Evolutionary conservation across 1,139 yeast genomes (phyloP).

Genomic region (Blastobotrys proliferans): DNA sequence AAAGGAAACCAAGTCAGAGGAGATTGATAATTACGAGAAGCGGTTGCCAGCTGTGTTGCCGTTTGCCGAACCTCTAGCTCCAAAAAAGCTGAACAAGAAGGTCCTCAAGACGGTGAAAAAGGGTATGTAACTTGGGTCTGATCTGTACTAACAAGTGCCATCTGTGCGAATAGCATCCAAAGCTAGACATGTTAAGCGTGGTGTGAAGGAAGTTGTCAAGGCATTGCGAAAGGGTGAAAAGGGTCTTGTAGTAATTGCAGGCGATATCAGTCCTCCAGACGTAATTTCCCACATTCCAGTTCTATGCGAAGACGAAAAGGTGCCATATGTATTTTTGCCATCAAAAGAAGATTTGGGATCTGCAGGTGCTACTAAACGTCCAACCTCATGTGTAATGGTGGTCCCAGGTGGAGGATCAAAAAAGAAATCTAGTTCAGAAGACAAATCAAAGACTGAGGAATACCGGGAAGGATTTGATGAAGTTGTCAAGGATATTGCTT

Average conservation of each 20-base stretch:
- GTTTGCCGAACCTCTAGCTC: constrained; percentile 92
- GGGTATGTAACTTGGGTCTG: constrained; percentile 29
- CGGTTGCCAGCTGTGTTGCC: constrained; percentile 87
- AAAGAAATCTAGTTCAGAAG: constrained; percentile 60
- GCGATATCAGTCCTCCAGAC: constrained; percentile 96
- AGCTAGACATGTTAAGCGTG: constrained; percentile 97
- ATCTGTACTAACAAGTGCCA: background rate
- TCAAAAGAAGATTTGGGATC: constrained; percentile 97
- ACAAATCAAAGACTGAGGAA: constrained; percentile 66
- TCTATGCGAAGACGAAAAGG: constrained; percentile 87
- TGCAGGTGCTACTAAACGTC: constrained; percentile 99
- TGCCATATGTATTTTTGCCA: constrained; percentile 90
- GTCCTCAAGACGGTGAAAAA: constrained; percentile 92
- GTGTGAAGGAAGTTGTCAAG: constrained; percentile 98
- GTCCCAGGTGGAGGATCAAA: constrained; percentile 95
- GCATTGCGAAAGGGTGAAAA: constrained; percentile 97
- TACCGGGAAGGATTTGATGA: constrained; percentile 93
- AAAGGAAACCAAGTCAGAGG: constrained; percentile 26
- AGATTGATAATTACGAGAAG: constrained; percentile 82
- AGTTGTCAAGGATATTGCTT: constrained; percentile 77
- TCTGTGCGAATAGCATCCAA: constrained; percentile 58
- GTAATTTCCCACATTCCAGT: constrained; percentile 97
- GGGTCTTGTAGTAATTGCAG: constrained; percentile 94
- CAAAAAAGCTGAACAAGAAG: constrained; percentile 93
- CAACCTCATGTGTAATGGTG: constrained; percentile 96